A percentile compares a stretch with the other conserved stretches of the same genome.
Conservation (phyloP, 2,329 filamentous ascomycete species). For the Penicillium brevicompactum region DNA sequence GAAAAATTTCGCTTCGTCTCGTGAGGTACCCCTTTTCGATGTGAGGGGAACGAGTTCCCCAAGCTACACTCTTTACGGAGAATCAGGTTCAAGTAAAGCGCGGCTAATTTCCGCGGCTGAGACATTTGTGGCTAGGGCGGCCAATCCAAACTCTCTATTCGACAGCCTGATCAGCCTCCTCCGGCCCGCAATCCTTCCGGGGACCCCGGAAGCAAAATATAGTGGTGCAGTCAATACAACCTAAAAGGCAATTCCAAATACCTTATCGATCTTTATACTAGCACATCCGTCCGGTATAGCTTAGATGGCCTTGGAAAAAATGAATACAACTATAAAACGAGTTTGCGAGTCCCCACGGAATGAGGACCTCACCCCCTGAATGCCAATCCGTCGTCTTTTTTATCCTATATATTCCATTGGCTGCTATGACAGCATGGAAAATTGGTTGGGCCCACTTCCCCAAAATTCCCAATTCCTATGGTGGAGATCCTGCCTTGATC, state of each 20-base stretch:
- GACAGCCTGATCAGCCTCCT: neutral
- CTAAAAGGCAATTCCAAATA: neutral
- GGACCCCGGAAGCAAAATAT: neutral
- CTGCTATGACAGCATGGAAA: neutral
- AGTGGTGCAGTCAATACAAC: too few species aligned
- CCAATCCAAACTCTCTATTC: too few species aligned
- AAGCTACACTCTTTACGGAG: neutral
- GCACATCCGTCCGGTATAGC: too few species aligned
- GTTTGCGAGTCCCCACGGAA: neutral
- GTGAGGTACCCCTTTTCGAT: neutral
- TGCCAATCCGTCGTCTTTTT: neutral
- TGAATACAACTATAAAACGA: too few species aligned
- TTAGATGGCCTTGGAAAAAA: too few species aligned
- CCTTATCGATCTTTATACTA: neutral
- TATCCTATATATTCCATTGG: neutral
- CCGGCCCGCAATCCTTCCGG: neutral
- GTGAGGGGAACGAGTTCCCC: too few species aligned
- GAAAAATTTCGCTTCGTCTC: neutral
- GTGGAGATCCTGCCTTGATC: too few species aligned
- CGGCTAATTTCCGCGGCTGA: neutral
- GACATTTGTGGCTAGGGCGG: too few species aligned
- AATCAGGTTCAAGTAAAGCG: neutral
- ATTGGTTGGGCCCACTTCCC: neutral
- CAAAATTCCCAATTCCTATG: too few species aligned
- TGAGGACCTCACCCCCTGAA: too few species aligned